Evolutionary conservation across 2,329 filamentous ascomycete genomes (phyloP).

Genomic region (Coniochaeta ligniaria): DNA sequence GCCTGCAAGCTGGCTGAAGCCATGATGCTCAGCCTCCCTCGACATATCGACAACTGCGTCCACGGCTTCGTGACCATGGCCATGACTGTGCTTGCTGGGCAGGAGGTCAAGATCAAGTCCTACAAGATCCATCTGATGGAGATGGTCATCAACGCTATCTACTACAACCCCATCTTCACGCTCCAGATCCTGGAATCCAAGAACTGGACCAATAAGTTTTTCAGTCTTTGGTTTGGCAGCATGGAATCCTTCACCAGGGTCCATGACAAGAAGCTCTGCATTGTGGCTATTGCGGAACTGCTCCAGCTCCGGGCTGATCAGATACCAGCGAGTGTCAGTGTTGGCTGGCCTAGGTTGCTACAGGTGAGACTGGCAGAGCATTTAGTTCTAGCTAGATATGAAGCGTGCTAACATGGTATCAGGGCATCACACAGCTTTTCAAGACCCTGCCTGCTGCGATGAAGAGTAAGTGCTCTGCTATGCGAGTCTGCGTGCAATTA

Average conservation of each 20-base stretch:
- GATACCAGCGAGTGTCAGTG: conserved; percentile 85
- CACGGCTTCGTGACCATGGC: conserved; percentile 83
- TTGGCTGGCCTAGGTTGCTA: conserved; percentile 88
- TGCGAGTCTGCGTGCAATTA: neutral
- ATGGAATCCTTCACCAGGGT: conserved; percentile 91
- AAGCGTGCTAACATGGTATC: conserved; percentile 5
- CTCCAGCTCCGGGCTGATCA: conserved; percentile 73
- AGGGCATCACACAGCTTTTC: conserved; percentile 83
- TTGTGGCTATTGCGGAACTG: conserved; percentile 83
- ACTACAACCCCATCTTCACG: conserved; percentile 87
- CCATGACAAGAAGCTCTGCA: conserved; percentile 97
- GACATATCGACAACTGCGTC: conserved; percentile 80
- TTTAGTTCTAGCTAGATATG: neutral
- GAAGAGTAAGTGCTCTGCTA: conserved; percentile 55
- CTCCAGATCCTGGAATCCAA: conserved; percentile 85
- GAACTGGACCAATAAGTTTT: conserved; percentile 97
- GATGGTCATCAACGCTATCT: conserved; percentile 96
- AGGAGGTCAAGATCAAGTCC: conserved; percentile 81
- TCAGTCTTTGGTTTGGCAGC: conserved; percentile 94
- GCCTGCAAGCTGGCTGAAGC: conserved; percentile 96
- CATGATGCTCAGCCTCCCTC: conserved; percentile 91
- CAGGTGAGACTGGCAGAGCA: conserved; percentile 32
- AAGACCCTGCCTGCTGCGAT: conserved; percentile 81
- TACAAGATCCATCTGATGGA: conserved; percentile 97
- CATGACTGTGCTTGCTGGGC: conserved; percentile 70